Evolutionary conservation across 1,284 basidiomycete genomes (phyloP), one percentile per base, ranked within the genome.

Genomic region (Cutaneotrichosporon dermatis): DNA sequence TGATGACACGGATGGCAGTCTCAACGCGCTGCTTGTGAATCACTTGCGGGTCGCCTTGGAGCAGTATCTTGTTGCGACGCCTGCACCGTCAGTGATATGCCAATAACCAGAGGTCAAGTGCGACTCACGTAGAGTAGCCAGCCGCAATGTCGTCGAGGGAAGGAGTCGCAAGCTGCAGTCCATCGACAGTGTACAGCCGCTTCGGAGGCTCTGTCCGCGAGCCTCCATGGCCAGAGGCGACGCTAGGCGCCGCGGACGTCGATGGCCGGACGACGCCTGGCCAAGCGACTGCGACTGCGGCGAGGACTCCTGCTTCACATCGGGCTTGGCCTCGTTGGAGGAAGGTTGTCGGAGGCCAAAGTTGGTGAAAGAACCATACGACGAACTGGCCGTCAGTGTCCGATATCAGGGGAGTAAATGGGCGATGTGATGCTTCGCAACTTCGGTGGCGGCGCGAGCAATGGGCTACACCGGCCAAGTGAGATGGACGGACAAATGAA

Each of bases 11-110:
- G 50, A 76, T 76, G 45, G 75, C 75, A 3, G 75, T 76, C 57
- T 76, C 75, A 8, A 76, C 75, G 37, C 75, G 63, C 49, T 74
- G 73, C 57, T 76, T 76, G 51, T 67, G 68, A 51, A 74, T 72
- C 52, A 62, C 54, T 42, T 74, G 73, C 3, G 75, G 73, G 63
- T 76, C 75, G 13, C 75, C 75, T 59, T 76, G 75, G 9, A 76
- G 62, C 2, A 76, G 54, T 5, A 76, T 49, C 44, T 61, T 63
- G 55, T 71, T 76, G 25, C 66, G 63, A 15, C 73, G 72, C 41
- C 51, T 55, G 54, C 9, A 25, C 15, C 13, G 55, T 67, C 52
- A 67, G 63, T 46, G 6, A 16, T 10, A 40, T 7, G n/a, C 11
- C 41, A 7, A 7, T n/a, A 15, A 51, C 53, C 37, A 37, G 34